phyloP scores from a whole-genome alignment of 805 yeast species.

The Debaryomyces maramus region DNA sequence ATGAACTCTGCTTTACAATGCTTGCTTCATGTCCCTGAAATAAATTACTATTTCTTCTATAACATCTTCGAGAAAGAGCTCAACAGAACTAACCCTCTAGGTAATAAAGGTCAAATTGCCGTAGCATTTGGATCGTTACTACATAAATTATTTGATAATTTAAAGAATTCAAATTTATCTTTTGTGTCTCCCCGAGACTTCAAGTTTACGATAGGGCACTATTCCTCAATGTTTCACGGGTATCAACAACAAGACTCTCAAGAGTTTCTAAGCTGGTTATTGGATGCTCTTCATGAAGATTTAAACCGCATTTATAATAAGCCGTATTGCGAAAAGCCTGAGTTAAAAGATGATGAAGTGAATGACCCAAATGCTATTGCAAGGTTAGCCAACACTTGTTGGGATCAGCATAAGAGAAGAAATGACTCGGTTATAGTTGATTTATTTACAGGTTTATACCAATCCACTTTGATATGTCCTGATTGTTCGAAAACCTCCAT shows the following conservation, averaged over 20 bases:
- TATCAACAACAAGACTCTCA: constrained; percentile 92
- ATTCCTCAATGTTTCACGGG: constrained; percentile 75
- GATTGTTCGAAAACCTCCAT: constrained; percentile 74
- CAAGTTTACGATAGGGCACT: constrained; percentile 75
- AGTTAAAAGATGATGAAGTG: constrained; percentile 61
- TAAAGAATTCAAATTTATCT: constrained; percentile 8
- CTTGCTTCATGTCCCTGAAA: constrained; percentile 79
- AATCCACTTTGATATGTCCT: constrained; percentile 88
- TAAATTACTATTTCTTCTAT: constrained; percentile 70
- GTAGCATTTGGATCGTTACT: constrained; percentile 67
- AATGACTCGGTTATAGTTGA: constrained; percentile 86
- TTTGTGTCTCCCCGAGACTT: constrained; percentile 68
- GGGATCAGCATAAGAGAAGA: constrained; percentile 76
- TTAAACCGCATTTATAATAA: constrained; percentile 77
- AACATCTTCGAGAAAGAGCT: constrained; percentile 63
- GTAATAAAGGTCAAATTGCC: constrained; percentile 82
- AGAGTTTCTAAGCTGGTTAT: constrained; percentile 81
- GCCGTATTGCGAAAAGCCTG: constrained; percentile 90
- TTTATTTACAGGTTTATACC: constrained; percentile 85
- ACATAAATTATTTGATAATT: constrained; percentile 51
- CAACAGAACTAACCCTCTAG: constrained; percentile 78
- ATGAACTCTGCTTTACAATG: constrained; percentile 96
- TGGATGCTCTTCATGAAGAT: constrained; percentile 92
- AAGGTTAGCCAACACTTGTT: constrained; percentile 70
- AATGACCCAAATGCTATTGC: constrained; percentile 52